These are phyloP conservation scores for Penstemon newberryi DNA, from an alignment of 257 asterid species.

Conservation along the genomic window DNA sequence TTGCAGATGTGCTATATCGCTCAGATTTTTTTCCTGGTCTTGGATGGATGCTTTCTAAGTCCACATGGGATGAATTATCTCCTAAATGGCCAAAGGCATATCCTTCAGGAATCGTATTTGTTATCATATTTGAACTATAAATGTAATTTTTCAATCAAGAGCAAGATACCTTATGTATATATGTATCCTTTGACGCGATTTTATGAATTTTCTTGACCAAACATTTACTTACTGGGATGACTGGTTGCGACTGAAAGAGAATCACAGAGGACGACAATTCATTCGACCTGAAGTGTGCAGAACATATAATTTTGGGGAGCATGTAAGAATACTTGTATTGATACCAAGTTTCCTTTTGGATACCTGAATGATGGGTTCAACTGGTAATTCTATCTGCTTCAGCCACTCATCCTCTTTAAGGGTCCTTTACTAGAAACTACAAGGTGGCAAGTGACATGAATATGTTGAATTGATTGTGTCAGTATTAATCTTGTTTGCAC, in stretches of 20 bases:
- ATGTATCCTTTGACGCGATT: constrained; percentile 20
- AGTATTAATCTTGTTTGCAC: neutral
- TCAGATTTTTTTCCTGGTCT: constrained; percentile 99
- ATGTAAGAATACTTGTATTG: constrained; percentile 52
- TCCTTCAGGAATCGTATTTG: constrained; percentile 55
- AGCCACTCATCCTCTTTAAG: constrained; percentile 1
- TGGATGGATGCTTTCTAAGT: constrained; percentile 96
- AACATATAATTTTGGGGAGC: constrained; percentile 97
- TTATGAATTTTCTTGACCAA: constrained; percentile 74
- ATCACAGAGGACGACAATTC: constrained; percentile 86
- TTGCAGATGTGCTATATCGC: constrained; percentile 91
- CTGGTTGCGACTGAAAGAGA: constrained; percentile 92
- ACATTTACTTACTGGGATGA: constrained; percentile 95
- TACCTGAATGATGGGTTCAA: constrained; percentile 22
- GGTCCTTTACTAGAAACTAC: neutral
- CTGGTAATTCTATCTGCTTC: neutral
- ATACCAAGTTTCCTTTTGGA: constrained; percentile 24
- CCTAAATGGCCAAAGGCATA: constrained; percentile 99
- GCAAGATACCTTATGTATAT: neutral
- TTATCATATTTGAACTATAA: constrained; percentile 17
- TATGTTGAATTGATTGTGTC: neutral
- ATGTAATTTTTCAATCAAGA: constrained; percentile 12
- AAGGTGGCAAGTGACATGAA: neutral
- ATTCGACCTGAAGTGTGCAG: constrained; percentile 99
- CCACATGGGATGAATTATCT: constrained; percentile 94